These are phyloP conservation scores for Trametes elegans DNA, from an alignment of 768 basidiomycete species.

Conservation along the genomic window DNA sequence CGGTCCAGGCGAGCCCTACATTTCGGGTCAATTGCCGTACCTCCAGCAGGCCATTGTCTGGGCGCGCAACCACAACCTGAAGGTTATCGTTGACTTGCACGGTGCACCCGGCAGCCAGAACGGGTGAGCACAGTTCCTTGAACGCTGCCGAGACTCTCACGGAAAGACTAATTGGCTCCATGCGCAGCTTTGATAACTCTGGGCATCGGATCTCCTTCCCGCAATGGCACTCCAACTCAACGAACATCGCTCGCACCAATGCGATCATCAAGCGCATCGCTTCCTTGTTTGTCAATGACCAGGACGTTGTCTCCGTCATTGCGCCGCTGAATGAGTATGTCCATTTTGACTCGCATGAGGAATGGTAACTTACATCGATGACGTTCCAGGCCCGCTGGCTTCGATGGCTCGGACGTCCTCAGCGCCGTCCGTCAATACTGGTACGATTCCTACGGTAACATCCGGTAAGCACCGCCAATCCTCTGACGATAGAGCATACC, in stretches of 20 bases:
- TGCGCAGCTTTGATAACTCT: constrained; percentile 73
- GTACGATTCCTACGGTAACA: constrained; percentile 71
- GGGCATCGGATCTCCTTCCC: constrained; percentile 63
- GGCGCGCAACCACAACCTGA: constrained; percentile 69
- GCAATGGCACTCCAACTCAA: constrained; percentile 65
- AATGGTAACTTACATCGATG: neutral
- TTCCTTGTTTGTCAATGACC: constrained; percentile 52
- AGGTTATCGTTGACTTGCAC: constrained; percentile 72
- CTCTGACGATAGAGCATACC: neutral
- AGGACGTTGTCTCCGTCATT: constrained; percentile 60
- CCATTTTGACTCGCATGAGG: neutral
- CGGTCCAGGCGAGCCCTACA: constrained; percentile 71
- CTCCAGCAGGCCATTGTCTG: constrained; percentile 64
- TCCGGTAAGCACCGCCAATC: constrained; percentile 44
- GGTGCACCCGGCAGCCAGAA: constrained; percentile 85
- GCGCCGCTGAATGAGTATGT: constrained; percentile 77
- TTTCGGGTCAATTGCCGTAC: constrained; percentile 74
- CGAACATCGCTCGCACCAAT: constrained; percentile 67
- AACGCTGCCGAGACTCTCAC: neutral
- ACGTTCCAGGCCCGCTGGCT: constrained; percentile 67
- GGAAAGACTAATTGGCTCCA: neutral
- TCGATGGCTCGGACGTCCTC: constrained; percentile 49
- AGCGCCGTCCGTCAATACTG: constrained; percentile 58
- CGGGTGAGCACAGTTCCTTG: constrained; percentile 43
- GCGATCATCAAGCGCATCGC: constrained; percentile 62